Base-by-base conservation (phyloP, 257 asterid genomes). In the Gentiana straminea region DNA sequence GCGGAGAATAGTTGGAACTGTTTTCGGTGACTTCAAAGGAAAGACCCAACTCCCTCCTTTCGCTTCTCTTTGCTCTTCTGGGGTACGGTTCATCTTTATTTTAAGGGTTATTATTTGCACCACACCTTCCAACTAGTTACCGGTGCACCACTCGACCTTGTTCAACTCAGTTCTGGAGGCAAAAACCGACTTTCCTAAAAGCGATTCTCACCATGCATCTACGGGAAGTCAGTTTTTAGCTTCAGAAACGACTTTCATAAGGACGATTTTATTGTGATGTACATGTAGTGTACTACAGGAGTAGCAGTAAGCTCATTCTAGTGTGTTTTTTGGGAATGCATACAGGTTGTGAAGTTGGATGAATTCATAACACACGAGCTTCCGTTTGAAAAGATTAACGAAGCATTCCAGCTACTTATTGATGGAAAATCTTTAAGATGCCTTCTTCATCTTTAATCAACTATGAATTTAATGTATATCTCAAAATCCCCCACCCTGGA, bases 1-100 rank as follows among this genome's bases (percentile, higher is more conserved):
- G 3, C 75, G 95, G 63, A 81, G 89, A 70, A 91, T 91, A 1
- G 86, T 84, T 1, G 95, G 68, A 13, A 77, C 95, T 0, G 80
- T 79, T 1, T 91, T 91, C 49, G 98, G 98, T 8, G 94, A 91
- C 71, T 91, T 91, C 74, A 91, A 91, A 62, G 94, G 92, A 0
- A 91, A 84, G 72, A 70, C 94, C 9, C 98, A 91, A 51, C 68
- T 91, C 62, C 98, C 98, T 1, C 53, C 62, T 2, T 81, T 91
- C 13, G 96, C 76, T 39, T 13, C 68, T 43, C 84, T 64, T 10
- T 91, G 96, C 94, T 70, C 57, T 73, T 54, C 77, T 50, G 98
- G 98, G 85, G 89, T 81, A 36, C 24, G 24, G 1, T 24, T 24
- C 24, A 24, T 24, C 24, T 24, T 24, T 24, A 24, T 24, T 24